These are phyloP conservation scores for Ailanthus altissimus DNA, from an alignment of 345 rosid genomes.

Conservation along the genomic window DNA sequence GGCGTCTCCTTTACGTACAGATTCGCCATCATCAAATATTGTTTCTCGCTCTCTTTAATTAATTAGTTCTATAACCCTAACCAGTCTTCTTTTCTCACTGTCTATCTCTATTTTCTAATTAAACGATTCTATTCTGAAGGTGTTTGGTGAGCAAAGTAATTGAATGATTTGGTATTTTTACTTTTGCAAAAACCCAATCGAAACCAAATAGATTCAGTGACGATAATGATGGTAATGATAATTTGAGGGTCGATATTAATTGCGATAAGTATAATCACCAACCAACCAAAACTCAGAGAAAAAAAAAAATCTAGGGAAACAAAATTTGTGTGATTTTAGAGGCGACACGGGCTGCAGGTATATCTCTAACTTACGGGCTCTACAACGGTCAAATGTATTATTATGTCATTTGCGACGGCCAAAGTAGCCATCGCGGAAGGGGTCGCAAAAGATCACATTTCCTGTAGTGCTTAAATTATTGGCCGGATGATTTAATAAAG, in stretches of 20 bases:
- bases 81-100: neutral
- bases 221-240: neutral
- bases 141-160: neutral
- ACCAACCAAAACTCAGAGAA: too few species aligned
- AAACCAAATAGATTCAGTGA: neutral
- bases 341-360: too few species aligned
- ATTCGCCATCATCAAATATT: conserved; percentile 8
- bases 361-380: too few species aligned
- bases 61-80: neutral
- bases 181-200: neutral
- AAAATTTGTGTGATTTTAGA: too few species aligned
- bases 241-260: neutral
- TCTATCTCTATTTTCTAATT: neutral
- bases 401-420: too few species aligned
- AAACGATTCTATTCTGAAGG: neutral
- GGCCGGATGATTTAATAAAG: too few species aligned
- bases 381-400: too few species aligned
- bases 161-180: neutral
- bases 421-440: too few species aligned
- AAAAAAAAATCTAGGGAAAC: too few species aligned
- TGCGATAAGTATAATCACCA: neutral
- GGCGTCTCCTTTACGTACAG: conserved; percentile 73
- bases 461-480: too few species aligned
- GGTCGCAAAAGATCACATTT: too few species aligned
- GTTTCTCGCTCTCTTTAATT: neutral